Evolutionary conservation across 768 basidiomycete species (phyloP), one percentile per base, ranked within the genome.

Genomic region (Termitomyces eurrhizus): DNA sequence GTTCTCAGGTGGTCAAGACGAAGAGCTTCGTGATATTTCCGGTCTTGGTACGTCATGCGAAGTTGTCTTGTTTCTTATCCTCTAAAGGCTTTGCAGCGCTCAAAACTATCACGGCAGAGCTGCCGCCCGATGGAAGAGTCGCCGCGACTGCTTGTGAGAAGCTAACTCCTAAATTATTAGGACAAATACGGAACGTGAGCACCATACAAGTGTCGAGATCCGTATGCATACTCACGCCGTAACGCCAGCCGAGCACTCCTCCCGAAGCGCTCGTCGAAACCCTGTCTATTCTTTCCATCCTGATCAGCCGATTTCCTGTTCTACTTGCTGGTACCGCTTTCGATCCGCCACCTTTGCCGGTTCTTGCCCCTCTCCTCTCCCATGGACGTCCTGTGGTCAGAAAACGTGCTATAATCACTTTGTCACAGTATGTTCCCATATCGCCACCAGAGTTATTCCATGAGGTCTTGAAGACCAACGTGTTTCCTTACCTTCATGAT

Each of bases 1-100:
- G 55, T 92, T 91, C 67, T 92, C 92, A 0, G 83, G 85, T 21
- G 88, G 90, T 26, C 86, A 90, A 69, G 94, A 98, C 57, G 95
- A 98, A 67, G 95, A 97, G 66, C 77, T 96, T 56, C 80, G 97
- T 61, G 95, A 98, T 76, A 95, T 99, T 57, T 93, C 95, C 9
- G 89, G 89, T 48, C 83, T 98, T 58, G 96, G 95, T 97, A 54
- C 59, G 82, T 64, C 7, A 42, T 33, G 50, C 36, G 52, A 14
- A 53, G 59, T 58, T 52, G 9, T 54, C 29, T 8, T n/a, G 24
- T n/a, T 6, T 46, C 8, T 33, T 18, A 16, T 18, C 7, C 12
- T 32, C 36, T 46, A 36, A 51, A 37, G 21, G 32, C 37, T 48
- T 64, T 12, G 50, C 66, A 95, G 96, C 94, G 5, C 78, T 99